Base-by-base conservation (phyloP, 225 moss, liverwort and hornwort genomes). In the Sphagnum contortum region DNA sequence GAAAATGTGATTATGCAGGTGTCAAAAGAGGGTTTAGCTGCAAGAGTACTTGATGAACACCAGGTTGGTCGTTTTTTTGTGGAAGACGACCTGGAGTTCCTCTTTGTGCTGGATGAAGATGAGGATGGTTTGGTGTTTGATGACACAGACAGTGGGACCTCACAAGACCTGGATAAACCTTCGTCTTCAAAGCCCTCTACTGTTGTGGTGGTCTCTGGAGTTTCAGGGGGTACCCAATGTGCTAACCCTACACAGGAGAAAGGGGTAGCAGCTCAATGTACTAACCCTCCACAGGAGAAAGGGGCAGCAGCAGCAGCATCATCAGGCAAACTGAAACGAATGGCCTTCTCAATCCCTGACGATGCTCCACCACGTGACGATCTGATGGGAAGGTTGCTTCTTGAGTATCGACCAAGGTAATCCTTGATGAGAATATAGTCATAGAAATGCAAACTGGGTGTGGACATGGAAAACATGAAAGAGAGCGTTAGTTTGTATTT, bases 1-100 rank as follows among this genome's bases (percentile, higher is more conserved):
- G 29, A 29, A 29, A 29, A 29, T 29, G 29, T 29, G 29, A 29
- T 29, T 29, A 29, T 46, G 9, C 89, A 98, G 98, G 98, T 98
- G 63, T 77, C 89, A 0, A 98, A 98, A 76, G 98, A 98, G 76
- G 90, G 93, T 67, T 76, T 98, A 65, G 93, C 98, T 71, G 98
- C 98, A 63, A 84, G 98, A 78, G 98, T 98, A 13, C 75, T 98
- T 55, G 98, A 98, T 70, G 88, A 86, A 70, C 88, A 87, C 68
- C 90, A 98, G 68, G 93, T 93, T 45, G 85, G 79, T 55, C 83
- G 98, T 51, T 77, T 82, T 68, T 93, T 98, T 65, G 77, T 71
- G 45, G 85, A 76, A 66, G 76, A 93, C 56, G 98, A 98, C 69
- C 65, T 98, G 67, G 90, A 91, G 48, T 79, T 79, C 9, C 73